A percentile compares a stretch with the other conserved stretches of the same genome.
phyloP scores from a whole-genome alignment of 768 basidiomycete species.

The Suillus decipiens region DNA sequence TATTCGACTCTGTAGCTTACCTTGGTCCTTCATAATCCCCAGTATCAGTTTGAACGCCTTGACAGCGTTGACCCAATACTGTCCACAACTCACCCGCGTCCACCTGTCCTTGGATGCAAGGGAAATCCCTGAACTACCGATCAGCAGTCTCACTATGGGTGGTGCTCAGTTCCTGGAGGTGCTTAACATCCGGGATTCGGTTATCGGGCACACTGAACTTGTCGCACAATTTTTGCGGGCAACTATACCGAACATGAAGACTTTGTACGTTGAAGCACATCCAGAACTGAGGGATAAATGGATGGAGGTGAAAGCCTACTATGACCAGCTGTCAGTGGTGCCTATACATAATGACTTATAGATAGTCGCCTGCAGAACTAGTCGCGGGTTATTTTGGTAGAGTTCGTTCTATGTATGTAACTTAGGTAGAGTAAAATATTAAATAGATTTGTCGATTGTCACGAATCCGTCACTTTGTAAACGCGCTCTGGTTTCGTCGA shows the following conservation, averaged over 20 bases:
- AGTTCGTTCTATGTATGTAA: background rate
- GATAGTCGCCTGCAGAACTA: background rate
- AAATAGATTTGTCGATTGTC: background rate
- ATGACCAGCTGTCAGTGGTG: background rate
- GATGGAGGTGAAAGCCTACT: constrained; percentile 16
- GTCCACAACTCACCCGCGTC: constrained; percentile 21
- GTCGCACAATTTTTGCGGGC: constrained; percentile 29
- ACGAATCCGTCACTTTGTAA: background rate
- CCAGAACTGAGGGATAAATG: constrained; percentile 32
- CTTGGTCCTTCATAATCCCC: constrained; percentile 20
- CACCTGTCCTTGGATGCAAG: constrained; percentile 29
- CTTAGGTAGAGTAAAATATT: background rate
- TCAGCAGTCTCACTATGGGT: background rate
- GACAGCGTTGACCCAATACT: constrained; percentile 22
- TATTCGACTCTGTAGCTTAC: constrained; percentile 29
- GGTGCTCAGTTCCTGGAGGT: constrained; percentile 20
- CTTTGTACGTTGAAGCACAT: constrained; percentile 27
- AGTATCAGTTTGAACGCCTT: constrained; percentile 21
- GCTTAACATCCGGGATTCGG: constrained; percentile 32
- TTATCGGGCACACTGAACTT: constrained; percentile 24
- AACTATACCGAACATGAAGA: constrained; percentile 26
- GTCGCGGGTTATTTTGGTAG: background rate
- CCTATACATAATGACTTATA: background rate
- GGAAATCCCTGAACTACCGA: constrained; percentile 3
- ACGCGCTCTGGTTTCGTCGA: background rate